These are phyloP conservation scores for Pseudopyrenochaeta lycopersici DNA, from an alignment of 2,329 filamentous ascomycete species.

Conservation along the genomic window DNA sequence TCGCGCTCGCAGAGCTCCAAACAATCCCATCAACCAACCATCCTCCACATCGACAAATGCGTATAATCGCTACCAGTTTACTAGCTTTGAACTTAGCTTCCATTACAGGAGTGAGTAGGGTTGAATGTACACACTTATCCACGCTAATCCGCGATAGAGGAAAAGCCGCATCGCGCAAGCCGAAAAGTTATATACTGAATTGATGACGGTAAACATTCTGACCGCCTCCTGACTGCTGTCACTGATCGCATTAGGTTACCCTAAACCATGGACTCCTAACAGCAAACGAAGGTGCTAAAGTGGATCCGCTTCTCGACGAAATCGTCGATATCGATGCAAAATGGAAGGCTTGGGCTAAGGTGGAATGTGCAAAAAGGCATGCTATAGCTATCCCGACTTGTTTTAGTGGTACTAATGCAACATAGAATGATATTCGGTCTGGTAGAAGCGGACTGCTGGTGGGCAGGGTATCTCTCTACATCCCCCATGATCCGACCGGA, in stretches of 20 bases:
- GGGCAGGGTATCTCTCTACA: conserved; percentile 58
- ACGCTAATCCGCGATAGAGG: conserved; percentile 32
- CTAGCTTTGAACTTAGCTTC: conserved; percentile 61
- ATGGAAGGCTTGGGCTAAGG: conserved; percentile 63
- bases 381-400: not conserved
- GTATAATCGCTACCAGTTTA: conserved; percentile 58
- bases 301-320: conserved; percentile 54
- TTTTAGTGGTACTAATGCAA: conserved; percentile 10
- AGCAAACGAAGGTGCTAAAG: conserved; percentile 51
- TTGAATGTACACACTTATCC: not conserved
- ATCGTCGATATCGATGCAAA: conserved; percentile 56
- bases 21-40: conserved; percentile 53
- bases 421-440: conserved; percentile 56
- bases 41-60: conserved; percentile 54
- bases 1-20: conserved; percentile 54
- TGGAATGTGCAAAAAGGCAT: conserved; percentile 60
- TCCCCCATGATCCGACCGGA: conserved; percentile 58
- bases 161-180: conserved; percentile 57
- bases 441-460: conserved; percentile 59
- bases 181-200: conserved; percentile 61
- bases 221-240: not conserved
- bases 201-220: conserved; percentile 52
- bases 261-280: conserved; percentile 62
- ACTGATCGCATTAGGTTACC: conserved; percentile 48
- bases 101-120: conserved; percentile 55